A percentile compares a stretch with the other conserved stretches of the same genome.
Conservation (phyloP, 306 rosid genomes). For the Malus orientalis region DNA sequence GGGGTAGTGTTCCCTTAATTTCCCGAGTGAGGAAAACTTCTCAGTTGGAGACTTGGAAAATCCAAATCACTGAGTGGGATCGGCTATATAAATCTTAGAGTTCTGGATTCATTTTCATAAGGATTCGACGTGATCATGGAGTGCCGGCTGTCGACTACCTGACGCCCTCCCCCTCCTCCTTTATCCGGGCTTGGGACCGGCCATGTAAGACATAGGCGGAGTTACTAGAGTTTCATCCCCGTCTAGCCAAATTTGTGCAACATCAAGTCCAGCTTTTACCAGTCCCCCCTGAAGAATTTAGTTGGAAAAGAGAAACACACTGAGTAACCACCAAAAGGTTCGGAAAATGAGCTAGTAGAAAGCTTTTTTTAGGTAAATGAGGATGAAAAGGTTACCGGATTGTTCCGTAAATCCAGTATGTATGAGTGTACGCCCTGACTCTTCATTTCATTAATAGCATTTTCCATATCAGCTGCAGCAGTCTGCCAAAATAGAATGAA, state of each 20-base stretch:
- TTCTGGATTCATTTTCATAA: no score
- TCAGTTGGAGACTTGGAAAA: no score
- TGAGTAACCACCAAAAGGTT: neutral
- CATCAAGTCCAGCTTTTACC: slow-evolving; percentile 86
- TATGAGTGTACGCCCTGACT: slow-evolving; percentile 83
- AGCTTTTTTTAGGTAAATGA: neutral
- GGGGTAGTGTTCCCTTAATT: no score
- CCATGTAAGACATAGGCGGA: no score
- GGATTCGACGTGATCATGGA: no score
- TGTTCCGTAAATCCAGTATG: slow-evolving; percentile 88
- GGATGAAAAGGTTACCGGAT: slow-evolving; percentile 52
- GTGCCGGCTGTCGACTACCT: no score
- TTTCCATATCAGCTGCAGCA: slow-evolving; percentile 86
- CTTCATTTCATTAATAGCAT: slow-evolving; percentile 69
- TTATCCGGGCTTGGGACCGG: no score
- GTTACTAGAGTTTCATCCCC: slow-evolving; percentile 96
- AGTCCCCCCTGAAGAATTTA: slow-evolving; percentile 72
- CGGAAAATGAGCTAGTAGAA: neutral
- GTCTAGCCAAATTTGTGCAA: slow-evolving; percentile 94
- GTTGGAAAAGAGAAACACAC: neutral
- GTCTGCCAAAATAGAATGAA: slow-evolving; percentile 34
- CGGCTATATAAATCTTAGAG: no score
- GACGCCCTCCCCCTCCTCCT: no score
- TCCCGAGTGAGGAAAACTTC: no score
- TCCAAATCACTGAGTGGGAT: no score